A percentile compares a stretch with the other conserved stretches of the same genome.
Conservation (phyloP, 495 filamentous ascomycete species). For the Xeromyces bisporus region DNA sequence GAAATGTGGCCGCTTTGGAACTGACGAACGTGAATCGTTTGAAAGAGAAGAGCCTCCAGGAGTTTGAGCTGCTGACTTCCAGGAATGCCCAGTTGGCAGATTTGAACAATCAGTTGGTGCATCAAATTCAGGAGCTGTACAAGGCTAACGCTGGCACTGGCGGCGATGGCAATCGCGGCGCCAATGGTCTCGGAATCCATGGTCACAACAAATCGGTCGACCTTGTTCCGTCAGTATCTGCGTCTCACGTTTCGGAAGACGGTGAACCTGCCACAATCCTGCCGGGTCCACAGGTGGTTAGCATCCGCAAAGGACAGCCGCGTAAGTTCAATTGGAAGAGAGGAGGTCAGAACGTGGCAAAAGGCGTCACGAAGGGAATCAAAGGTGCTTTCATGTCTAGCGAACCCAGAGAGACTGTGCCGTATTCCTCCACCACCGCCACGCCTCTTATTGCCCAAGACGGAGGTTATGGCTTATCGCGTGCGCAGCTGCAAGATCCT, state of each 20-base stretch:
- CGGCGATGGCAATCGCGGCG: constrained; percentile 26
- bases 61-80: constrained; percentile 82
- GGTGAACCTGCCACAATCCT: constrained; percentile 50
- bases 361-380: constrained; percentile 83
- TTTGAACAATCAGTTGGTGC: constrained; percentile 84
- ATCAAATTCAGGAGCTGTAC: constrained; percentile 85
- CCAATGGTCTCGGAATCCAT: constrained; percentile 78
- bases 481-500: constrained; percentile 34
- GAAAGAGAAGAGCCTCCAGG: constrained; percentile 81
- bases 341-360: constrained; percentile 77
- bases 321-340: constrained; percentile 99
- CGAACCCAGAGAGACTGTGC: constrained; percentile 32
- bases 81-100: constrained; percentile 91
- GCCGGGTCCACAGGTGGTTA: constrained; percentile 72
- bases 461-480: constrained; percentile 27
- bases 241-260: constrained; percentile 45
- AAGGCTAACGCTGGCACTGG: constrained; percentile 54
- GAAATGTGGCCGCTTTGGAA: constrained; percentile 69
- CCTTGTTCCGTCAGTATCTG: constrained; percentile 33
- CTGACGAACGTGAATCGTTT: constrained; percentile 57
- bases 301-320: constrained; percentile 76
- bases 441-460: too few relatives aligned
- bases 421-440: constrained; percentile 23
- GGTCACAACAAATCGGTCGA: constrained; percentile 50
- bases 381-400: constrained; percentile 58